Base-by-base conservation (phyloP, 148 eudicot genomes). In the Cornus florida region DNA sequence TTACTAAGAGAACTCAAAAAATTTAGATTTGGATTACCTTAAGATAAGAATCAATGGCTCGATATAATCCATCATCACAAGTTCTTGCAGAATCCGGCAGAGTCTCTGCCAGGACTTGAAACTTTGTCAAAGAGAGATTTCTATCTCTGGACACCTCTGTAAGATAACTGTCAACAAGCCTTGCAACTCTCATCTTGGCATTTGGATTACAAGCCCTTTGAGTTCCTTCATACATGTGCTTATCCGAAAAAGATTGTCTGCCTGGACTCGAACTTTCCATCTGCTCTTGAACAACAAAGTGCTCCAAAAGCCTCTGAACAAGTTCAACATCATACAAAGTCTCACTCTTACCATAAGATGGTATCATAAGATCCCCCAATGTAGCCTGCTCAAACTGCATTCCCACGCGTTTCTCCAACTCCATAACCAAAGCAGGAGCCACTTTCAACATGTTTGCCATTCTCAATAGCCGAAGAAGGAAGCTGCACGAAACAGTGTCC, bases 341-440 rank as follows among this genome's bases (percentile, higher is more conserved):
- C 64, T 93, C 95, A 4, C 82, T 85, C 81, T 85, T 90, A 43
- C 50, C 79, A 66, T 86, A 96, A 14, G 87, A 84, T 4, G 99
- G 99, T 50, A 96, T 91, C 12, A 96, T 87, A 28, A 96, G 97
- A 83, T 94, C 98, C 0, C 82, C 76, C 82, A 94, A 76, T 16
- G 89, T 80, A 0, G 99, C 99, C 78, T 96, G 95, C 83, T 96
- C 99, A 12, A 96, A 92, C 72, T 96, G 98, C 99, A 96, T 96
- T 14, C 99, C 99, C 0, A 94, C 98, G 6, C 99, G 86, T 82
- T 96, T 96, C 77, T 96, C 99, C 67, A 96, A 86, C 77, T 96
- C 99, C 10, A 95, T 94, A n/a, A 94, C 90, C 78, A 96, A 85
- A 23, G 99, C 99, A 0, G 94, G 95, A 17, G 99, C 92, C 76